A percentile compares a stretch with the other conserved stretches of the same genome.
phyloP scores from a whole-genome alignment of 306 rosid genomes.

The Pterocarpus santalinus region DNA sequence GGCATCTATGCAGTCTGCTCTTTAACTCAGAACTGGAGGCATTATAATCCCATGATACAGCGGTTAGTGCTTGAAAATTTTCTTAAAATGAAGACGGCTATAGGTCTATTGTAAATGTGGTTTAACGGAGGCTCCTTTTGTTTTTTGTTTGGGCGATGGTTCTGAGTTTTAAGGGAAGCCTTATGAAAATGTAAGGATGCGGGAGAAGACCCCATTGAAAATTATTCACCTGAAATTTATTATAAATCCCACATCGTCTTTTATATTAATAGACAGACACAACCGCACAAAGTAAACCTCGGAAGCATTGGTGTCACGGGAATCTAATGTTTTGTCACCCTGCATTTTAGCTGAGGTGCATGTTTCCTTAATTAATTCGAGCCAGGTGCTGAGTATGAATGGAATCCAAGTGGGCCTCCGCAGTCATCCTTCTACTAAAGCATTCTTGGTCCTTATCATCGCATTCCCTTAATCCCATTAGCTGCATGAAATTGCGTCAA shows the following conservation, averaged over 20 bases:
- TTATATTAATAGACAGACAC: not conserved
- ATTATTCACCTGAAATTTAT: not conserved
- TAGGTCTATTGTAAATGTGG: too few species aligned
- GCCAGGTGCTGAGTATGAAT: slow-evolving; percentile 66
- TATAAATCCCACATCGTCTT: not conserved
- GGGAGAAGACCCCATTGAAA: too few species aligned
- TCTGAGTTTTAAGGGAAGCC: too few species aligned
- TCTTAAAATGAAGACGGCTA: too few species aligned
- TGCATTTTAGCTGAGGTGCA: not conserved
- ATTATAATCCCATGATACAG: too few species aligned
- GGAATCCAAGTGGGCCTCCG: slow-evolving; percentile 75
- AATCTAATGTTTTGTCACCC: not conserved
- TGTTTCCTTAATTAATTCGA: slow-evolving; percentile 3
- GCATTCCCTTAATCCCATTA: slow-evolving; percentile 57
- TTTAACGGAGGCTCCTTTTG: too few species aligned
- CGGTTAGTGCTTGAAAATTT: too few species aligned
- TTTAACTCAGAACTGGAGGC: too few species aligned
- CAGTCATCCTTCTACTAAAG: slow-evolving; percentile 57
- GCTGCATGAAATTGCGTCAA: slow-evolving; percentile 1
- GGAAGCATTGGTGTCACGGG: not conserved
- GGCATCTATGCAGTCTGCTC: too few species aligned
- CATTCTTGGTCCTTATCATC: slow-evolving; percentile 50
- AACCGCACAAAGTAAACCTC: not conserved
- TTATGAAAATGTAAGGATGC: too few species aligned
- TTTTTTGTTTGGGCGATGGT: too few species aligned